Base-by-base conservation (phyloP, 148 eudicot genomes). In the Pharnaceum exiguum region DNA sequence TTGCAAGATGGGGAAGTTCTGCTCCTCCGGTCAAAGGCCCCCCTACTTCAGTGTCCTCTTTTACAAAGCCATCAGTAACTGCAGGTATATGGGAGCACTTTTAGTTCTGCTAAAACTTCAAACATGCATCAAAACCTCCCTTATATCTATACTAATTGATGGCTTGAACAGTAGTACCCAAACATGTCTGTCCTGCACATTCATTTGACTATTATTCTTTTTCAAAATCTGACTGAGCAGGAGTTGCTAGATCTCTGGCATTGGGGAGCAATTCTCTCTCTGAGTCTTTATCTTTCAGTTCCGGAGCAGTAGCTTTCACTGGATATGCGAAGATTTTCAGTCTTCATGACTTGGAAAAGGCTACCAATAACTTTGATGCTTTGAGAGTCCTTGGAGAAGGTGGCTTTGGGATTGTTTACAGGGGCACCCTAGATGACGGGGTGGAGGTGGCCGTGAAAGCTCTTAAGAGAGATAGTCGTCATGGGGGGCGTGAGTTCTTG, bases 321-420 rank as follows among this genome's bases (percentile, higher is more conserved):
- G 96, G 95, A 58, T 68, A 83, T 4, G 87, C 95, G 12, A 94
- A 80, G 67, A 55, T 80, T 51, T 89, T 78, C 55, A 83, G 77
- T 48, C 66, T 82, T 21, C 59, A 59, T 61, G 99, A 89, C 31
- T 77, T 94, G 15, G 75, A 85, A 56, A 89, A 60, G 55, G 91
- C 91, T 59, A 94, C 99, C 6, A 64, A 80, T 51, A 59, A 75
- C 40, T 89, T 94, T 65, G 63, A 82, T 44, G 10, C 73, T 35
- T 57, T 69, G 19, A 82, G 81, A 43, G 76, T 89, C 55, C 73
- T 94, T 1, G 96, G 99, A 57, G 96, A 94, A 75, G 99, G 96
- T 57, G 99, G 99, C 48, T 94, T 94, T 72, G 99, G 99, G 57
- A 73, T 89, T 56, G 99, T 94, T 18, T 94, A 86, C 52, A 63